These are phyloP conservation scores for Ceratocystis huliohia DNA, from an alignment of 2,329 filamentous ascomycete genomes.

Conservation along the genomic window DNA sequence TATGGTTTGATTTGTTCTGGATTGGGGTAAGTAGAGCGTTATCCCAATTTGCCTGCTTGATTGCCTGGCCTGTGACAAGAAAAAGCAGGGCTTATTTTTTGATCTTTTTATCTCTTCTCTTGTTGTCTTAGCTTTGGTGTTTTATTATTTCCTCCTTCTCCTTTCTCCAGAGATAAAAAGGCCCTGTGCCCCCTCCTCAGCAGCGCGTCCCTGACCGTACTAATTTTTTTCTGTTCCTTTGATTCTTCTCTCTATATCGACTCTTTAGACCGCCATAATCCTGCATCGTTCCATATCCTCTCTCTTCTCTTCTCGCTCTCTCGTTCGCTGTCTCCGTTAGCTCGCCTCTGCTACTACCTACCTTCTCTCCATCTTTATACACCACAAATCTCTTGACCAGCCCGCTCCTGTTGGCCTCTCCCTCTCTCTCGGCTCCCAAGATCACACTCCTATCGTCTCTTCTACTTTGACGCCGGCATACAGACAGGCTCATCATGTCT, in stretches of 20 bases:
- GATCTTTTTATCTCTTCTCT: neutral
- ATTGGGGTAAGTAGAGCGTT: constrained; percentile 1
- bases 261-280: neutral
- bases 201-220: neutral
- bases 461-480: neutral
- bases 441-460: neutral
- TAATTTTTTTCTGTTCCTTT: neutral
- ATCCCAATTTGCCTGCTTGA: neutral
- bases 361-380: neutral
- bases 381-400: neutral
- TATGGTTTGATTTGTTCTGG: neutral
- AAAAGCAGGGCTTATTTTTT: neutral
- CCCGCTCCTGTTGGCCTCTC: neutral
- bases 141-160: neutral
- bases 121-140: neutral
- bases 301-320: neutral
- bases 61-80: constrained; percentile 3
- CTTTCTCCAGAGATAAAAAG: neutral
- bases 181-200: neutral
- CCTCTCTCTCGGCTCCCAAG: too few species aligned
- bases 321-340: neutral
- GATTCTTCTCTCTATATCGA: neutral
- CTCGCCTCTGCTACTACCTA: neutral
- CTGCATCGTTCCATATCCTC: neutral
- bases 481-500: constrained; percentile 3